Conservation (phyloP, 352 stramenopile species). For the Phytophthora tentaculata region DNA sequence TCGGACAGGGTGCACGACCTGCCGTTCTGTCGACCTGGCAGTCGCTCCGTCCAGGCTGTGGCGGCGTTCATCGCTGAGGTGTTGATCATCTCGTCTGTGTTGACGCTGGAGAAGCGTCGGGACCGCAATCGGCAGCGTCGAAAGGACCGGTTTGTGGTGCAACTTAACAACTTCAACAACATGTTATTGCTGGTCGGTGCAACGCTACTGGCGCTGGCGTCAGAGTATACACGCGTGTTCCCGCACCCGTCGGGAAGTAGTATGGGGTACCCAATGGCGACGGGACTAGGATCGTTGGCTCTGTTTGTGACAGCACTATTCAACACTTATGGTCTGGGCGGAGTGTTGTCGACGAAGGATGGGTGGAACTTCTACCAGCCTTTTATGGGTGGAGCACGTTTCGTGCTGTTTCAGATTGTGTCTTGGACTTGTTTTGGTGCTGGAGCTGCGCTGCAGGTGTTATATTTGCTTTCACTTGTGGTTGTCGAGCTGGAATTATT, state of each 20-base stretch:
- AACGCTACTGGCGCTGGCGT: slow-evolving; percentile 60
- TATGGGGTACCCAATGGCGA: slow-evolving; percentile 57
- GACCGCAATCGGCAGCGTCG: slow-evolving; percentile 40
- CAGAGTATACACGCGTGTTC: slow-evolving; percentile 59
- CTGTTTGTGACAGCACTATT: slow-evolving; percentile 80
- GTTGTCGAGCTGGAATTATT: slow-evolving; percentile 84
- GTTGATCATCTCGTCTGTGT: slow-evolving; percentile 80
- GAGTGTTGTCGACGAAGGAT: slow-evolving; percentile 71
- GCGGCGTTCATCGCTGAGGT: slow-evolving; percentile 75
- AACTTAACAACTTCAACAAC: slow-evolving; percentile 90
- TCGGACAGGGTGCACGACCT: slow-evolving; percentile 18
- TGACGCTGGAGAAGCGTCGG: slow-evolving; percentile 62
- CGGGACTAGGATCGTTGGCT: slow-evolving; percentile 64
- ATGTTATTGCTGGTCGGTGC: slow-evolving; percentile 80
- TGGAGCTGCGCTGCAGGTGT: slow-evolving; percentile 69
- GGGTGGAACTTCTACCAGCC: slow-evolving; percentile 88
- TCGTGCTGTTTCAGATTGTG: slow-evolving; percentile 78
- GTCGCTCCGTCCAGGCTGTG: slow-evolving; percentile 61
- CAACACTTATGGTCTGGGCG: slow-evolving; percentile 86
- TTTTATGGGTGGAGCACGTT: slow-evolving; percentile 76
- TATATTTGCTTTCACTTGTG: slow-evolving; percentile 82
- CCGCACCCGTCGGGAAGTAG: slow-evolving; percentile 41
- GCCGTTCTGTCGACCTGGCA: slow-evolving; percentile 51
- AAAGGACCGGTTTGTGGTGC: slow-evolving; percentile 64
- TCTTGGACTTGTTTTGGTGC: slow-evolving; percentile 83